These are phyloP conservation scores for Chlamydomonas applanata DNA, from an alignment of 139 green algal genomes.

Conservation along the genomic window DNA sequence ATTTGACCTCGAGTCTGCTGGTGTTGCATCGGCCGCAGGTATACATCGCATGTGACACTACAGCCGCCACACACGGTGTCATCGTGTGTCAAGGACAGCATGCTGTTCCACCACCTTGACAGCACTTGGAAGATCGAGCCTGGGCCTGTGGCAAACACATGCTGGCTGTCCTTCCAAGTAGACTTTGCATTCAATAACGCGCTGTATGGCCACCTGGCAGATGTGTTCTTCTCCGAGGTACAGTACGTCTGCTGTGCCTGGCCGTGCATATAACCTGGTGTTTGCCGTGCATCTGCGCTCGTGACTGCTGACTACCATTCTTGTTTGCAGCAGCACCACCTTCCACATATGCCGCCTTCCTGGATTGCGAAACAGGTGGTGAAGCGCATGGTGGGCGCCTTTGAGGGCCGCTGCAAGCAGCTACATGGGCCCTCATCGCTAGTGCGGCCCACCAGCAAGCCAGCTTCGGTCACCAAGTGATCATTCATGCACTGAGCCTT, in stretches of 20 bases:
- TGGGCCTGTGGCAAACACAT: conserved; percentile 61
- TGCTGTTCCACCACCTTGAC: conserved; percentile 19
- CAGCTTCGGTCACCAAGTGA: no score
- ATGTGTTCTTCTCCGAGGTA: conserved; percentile 64
- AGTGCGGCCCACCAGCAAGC: not conserved
- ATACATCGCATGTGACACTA: conserved; percentile 2
- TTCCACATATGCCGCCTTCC: not conserved
- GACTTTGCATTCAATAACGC: conserved; percentile 89
- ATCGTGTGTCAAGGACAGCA: not conserved
- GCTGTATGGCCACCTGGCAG: conserved; percentile 72
- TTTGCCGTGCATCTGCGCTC: not conserved
- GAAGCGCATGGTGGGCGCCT: conserved; percentile 80
- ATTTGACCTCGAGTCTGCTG: no score
- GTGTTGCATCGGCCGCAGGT: not conserved
- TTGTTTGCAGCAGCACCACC: not conserved
- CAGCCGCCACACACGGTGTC: not conserved
- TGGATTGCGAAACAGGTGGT: conserved; percentile 53
- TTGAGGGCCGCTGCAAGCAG: conserved; percentile 75
- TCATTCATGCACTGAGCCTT: no score
- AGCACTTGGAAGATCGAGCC: conserved; percentile 16
- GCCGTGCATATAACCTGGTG: not conserved
- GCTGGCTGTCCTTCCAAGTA: conserved; percentile 78
- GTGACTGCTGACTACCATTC: not conserved
- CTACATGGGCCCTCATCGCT: conserved; percentile 73
- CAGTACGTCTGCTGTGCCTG: not conserved